Base-by-base conservation (phyloP, 2,329 filamentous ascomycete species). In the Epichloe brachyelytri region DNA sequence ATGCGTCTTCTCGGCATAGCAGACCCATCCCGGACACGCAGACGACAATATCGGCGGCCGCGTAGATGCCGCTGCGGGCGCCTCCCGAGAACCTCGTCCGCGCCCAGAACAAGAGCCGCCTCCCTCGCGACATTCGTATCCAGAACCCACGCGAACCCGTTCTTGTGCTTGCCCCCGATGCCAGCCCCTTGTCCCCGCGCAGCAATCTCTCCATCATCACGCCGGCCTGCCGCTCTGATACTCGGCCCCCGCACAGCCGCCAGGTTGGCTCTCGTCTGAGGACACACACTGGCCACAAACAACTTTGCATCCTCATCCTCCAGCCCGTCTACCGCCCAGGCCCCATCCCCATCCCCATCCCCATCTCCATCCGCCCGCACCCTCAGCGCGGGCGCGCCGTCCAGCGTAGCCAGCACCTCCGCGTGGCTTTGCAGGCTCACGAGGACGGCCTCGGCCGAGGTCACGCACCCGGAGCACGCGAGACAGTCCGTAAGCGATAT, bases 1-100 rank as follows among this genome's bases (percentile, higher is more conserved):
- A 62, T 98, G 93, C 51, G 91, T 97, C 71, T 98, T 97, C 67
- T 98, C 93, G 26, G 91, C 91, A 63, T 98, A 98, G 70, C 93
- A 98, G 51, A 98, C 91, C 90, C 94, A 98, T 7, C 93, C 93
- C 1, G 93, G 93, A 65, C 93, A 98, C 19, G 88, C 88, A 3
- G 90, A 90, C 8, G 90, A 88, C 43, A 98, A 76, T 33, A 91
- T 81, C 0, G 88, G 86, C 50, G 72, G 72, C 44, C 58, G 46
- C 17, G 61, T 61, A 8, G 54, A 46, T 7, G 49, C 37, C 4
- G 19, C 52, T 26, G 33, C 51, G 56, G 4, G 65, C 12, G 8
- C 39, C 56, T 56, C 11, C 58, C 66, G 19, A 80, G 69, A 8
- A 86, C 82, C 64, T 93, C 87, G 38, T 88, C 80, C 2, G 85